Evolutionary conservation across 495 filamentous ascomycete genomes (phyloP).

Genomic region (Podospora tetraspora): DNA sequence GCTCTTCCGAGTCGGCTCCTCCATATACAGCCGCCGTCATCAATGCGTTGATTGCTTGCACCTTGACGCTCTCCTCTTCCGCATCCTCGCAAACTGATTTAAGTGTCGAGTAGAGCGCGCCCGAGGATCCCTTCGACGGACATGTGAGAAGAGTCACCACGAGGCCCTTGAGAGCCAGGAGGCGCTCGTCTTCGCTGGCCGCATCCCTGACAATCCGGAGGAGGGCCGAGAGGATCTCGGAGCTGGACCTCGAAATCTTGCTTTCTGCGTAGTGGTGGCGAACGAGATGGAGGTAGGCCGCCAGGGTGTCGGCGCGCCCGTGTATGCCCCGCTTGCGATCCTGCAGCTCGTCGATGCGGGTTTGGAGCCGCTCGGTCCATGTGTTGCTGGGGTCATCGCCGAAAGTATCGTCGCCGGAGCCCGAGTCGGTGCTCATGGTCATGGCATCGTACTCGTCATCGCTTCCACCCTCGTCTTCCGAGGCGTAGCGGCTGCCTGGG

Average conservation of each 20-base stretch:
- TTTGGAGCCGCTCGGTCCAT: slow-evolving; percentile 64
- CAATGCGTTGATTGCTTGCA: slow-evolving; percentile 70
- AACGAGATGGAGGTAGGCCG: slow-evolving; percentile 64
- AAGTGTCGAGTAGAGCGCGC: slow-evolving; percentile 53
- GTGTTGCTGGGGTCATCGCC: slow-evolving; percentile 43
- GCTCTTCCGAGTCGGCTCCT: slow-evolving; percentile 65
- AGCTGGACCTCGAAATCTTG: slow-evolving; percentile 54
- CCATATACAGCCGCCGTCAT: slow-evolving; percentile 69
- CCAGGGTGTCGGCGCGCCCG: slow-evolving; percentile 68
- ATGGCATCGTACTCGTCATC: slow-evolving; percentile 40
- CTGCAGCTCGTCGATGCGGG: slow-evolving; percentile 73
- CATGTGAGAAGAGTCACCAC: slow-evolving; percentile 70
- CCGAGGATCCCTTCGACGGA: slow-evolving; percentile 66
- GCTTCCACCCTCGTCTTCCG: slow-evolving; percentile 77
- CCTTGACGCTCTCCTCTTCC: slow-evolving; percentile 58
- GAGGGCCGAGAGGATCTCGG: slow-evolving; percentile 66
- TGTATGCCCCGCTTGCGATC: slow-evolving; percentile 83
- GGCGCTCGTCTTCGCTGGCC: slow-evolving; percentile 64
- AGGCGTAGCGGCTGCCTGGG: slow-evolving; percentile 55
- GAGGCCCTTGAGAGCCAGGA: slow-evolving; percentile 68
- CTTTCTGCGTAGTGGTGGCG: slow-evolving; percentile 68
- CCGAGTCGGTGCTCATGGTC: slow-evolving; percentile 27
- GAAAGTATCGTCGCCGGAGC: slow-evolving; percentile 44
- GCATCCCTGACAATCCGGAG: slow-evolving; percentile 68
- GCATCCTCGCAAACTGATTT: slow-evolving; percentile 69